Evolutionary conservation across 2,329 filamentous ascomycete genomes (phyloP).

Genomic region (Aureobasidium sp.): DNA sequence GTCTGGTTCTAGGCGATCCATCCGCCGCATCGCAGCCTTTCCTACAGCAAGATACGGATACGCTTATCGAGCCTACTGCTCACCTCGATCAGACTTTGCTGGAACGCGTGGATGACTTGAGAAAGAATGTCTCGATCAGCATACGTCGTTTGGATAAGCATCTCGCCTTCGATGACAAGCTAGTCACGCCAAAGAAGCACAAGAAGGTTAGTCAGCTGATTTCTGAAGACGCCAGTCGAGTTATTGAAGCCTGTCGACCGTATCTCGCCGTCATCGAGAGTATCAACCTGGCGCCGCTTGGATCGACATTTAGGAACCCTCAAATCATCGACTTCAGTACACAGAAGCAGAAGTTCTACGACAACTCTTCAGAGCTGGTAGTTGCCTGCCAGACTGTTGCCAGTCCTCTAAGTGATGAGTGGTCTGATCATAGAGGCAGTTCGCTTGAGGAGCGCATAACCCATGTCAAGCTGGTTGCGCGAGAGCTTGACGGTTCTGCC

Average conservation of each 20-base stretch:
- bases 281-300: slow-evolving; percentile 75
- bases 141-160: slow-evolving; percentile 84
- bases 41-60: slow-evolving; percentile 81
- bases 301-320: slow-evolving; percentile 72
- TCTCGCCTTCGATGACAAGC: slow-evolving; percentile 68
- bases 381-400: slow-evolving; percentile 86
- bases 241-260: slow-evolving; percentile 80
- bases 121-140: slow-evolving; percentile 75
- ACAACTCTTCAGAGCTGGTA: slow-evolving; percentile 83
- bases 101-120: slow-evolving; percentile 77
- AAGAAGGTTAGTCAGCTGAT: slow-evolving; percentile 74
- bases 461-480: slow-evolving; percentile 68
- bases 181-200: slow-evolving; percentile 72
- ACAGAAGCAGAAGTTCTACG: slow-evolving; percentile 90
- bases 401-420: slow-evolving; percentile 86
- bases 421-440: slow-evolving; percentile 86
- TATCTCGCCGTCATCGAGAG: slow-evolving; percentile 90
- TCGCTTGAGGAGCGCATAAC: slow-evolving; percentile 80
- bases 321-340: slow-evolving; percentile 80
- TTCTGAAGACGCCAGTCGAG: slow-evolving; percentile 68
- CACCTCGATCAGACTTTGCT: slow-evolving; percentile 70
- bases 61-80: slow-evolving; percentile 61
- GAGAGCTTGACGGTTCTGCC: slow-evolving; percentile 77
- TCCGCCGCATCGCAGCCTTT: slow-evolving; percentile 57
- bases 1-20: slow-evolving; percentile 57